Percentiles rank a stretch among this genome's conserved stretches.
phyloP scores from a whole-genome alignment of 1,284 basidiomycete genomes.

The Moesziomyces sp. region DNA sequence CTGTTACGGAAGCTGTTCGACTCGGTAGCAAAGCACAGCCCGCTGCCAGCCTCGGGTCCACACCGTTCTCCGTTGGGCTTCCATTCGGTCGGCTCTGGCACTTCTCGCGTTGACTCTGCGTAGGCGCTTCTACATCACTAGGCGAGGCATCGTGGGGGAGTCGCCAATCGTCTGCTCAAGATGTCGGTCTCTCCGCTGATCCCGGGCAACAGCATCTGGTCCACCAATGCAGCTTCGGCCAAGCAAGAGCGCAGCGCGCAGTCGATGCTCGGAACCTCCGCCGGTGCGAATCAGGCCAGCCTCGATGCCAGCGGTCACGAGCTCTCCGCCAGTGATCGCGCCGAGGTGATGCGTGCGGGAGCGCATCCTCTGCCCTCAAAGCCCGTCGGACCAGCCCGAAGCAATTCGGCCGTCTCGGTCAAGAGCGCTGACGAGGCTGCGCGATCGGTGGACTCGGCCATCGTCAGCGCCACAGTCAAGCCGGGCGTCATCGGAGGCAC shows the following conservation, averaged over 20 bases:
- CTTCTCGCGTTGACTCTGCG: no score
- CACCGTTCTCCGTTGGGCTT: no score
- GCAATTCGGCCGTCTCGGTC: conserved; percentile 26
- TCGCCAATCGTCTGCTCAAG: background rate
- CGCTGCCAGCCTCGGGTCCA: no score
- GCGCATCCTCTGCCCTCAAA: conserved; percentile 45
- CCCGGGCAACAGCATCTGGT: conserved; percentile 49
- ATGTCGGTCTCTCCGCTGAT: conserved; percentile 49
- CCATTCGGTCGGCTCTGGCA: no score
- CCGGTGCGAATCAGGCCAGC: conserved; percentile 1
- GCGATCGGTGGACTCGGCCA: conserved; percentile 32
- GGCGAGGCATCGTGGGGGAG: no score
- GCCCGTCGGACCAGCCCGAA: conserved; percentile 23
- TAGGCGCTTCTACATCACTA: no score
- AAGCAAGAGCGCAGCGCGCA: conserved; percentile 9
- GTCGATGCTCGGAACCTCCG: conserved; percentile 6
- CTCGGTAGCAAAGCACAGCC: no score
- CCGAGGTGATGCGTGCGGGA: conserved; percentile 16
- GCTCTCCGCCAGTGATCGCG: conserved; percentile 11
- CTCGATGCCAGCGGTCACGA: conserved; percentile 2
- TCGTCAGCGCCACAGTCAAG: conserved; percentile 10
- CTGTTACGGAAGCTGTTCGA: no score
- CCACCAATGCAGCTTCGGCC: conserved; percentile 17
- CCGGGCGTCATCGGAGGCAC: conserved; percentile 30
- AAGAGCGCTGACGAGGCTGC: conserved; percentile 25